phyloP scores from a whole-genome alignment of 164 flowering plant genomes.

The Cinnamomum micranthum region DNA sequence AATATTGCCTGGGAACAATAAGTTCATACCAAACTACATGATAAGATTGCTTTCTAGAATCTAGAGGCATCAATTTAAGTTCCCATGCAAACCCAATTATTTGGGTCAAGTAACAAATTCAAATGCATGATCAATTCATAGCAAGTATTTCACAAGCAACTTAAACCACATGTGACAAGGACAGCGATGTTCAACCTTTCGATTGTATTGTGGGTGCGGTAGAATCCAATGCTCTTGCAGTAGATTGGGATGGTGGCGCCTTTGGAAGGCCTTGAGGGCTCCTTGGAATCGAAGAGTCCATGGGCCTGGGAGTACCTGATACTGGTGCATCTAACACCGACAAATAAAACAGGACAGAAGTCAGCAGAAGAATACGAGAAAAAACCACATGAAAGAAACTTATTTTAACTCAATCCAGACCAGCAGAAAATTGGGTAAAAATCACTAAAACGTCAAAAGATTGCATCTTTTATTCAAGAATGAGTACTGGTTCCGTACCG shows the following conservation, averaged over 20 bases:
- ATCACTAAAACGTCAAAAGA: too few relatives aligned
- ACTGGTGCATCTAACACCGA: slow-evolving; percentile 47
- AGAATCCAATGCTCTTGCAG: slow-evolving; percentile 37
- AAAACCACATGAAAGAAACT: neutral
- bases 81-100: neutral
- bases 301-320: slow-evolving; percentile 27
- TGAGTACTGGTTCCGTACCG: slow-evolving; percentile 24
- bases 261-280: slow-evolving; percentile 44
- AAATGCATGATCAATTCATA: neutral
- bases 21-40: neutral
- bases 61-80: neutral
- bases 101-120: neutral
- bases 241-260: slow-evolving; percentile 51
- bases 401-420: neutral
- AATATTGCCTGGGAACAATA: slow-evolving; percentile 40
- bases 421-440: neutral
- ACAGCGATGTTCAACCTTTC: slow-evolving; percentile 39
- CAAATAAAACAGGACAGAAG: slow-evolving; percentile 6
- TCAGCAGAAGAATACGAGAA: neutral
- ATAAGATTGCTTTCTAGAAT: neutral
- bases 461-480: neutral
- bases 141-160: neutral
- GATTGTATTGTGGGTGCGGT: slow-evolving; percentile 39
- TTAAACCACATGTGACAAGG: neutral
- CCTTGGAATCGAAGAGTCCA: slow-evolving; percentile 39